phyloP scores from a whole-genome alignment of 2,329 filamentous ascomycete species.

The Claviceps paspali region DNA sequence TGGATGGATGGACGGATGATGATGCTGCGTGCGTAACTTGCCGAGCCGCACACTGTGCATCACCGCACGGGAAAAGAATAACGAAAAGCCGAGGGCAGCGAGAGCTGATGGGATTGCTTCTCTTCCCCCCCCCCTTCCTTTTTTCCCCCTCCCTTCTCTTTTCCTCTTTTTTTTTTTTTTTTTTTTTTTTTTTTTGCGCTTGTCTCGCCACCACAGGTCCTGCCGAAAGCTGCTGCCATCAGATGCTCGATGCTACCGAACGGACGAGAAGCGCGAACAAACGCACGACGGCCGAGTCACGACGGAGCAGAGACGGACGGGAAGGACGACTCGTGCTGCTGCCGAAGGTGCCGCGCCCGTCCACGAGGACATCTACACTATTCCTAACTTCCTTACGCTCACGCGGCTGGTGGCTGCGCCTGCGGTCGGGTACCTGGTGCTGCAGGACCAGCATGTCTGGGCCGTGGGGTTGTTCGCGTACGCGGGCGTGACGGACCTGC shows the following conservation, averaged over 20 bases:
- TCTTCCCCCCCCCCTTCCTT: not conserved
- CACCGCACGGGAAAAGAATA: no score
- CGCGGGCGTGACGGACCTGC: slow-evolving; percentile 76
- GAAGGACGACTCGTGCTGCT: not conserved
- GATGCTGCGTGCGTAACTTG: no score
- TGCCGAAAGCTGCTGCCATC: not conserved
- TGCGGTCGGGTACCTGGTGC: slow-evolving; percentile 72
- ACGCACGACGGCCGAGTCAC: not conserved
- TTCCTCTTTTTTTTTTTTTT: no score
- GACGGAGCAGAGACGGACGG: not conserved
- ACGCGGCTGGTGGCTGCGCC: slow-evolving; percentile 74
- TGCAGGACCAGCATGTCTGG: slow-evolving; percentile 64
- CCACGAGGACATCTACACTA: slow-evolving; percentile 88
- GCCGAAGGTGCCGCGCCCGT: slow-evolving; percentile 5
- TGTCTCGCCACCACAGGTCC: no score
- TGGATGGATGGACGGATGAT: not conserved
- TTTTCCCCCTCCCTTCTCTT: not conserved
- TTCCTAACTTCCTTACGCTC: slow-evolving; percentile 89
- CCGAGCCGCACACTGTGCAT: no score
- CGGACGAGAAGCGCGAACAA: not conserved
- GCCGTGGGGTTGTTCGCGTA: slow-evolving; percentile 83
- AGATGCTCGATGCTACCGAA: not conserved
- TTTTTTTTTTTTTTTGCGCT: no score
- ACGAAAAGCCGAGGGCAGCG: no score
- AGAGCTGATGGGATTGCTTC: no score